Conservation (phyloP, 345 rosid species). For the Populus euphratica region DNA sequence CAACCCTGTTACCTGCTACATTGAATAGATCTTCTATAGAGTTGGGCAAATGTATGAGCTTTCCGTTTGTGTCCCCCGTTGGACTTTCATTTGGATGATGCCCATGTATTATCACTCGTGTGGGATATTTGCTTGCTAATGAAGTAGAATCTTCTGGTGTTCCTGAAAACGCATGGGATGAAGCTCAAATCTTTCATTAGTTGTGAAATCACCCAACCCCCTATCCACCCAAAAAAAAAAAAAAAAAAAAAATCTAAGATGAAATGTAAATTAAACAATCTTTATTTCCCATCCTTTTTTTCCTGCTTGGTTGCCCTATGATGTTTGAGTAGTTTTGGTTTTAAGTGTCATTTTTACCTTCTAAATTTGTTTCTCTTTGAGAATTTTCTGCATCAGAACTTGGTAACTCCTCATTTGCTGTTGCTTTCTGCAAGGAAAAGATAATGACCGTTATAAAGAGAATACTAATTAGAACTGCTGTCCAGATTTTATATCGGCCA, state of each 20-base stretch:
- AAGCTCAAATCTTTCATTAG: not conserved
- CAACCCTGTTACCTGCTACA: constrained; percentile 60
- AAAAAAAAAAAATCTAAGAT: not conserved
- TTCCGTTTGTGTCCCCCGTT: constrained; percentile 38
- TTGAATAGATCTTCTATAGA: constrained; percentile 59
- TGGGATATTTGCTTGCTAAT: constrained; percentile 27
- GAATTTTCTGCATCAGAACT: constrained; percentile 30
- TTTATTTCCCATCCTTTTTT: not conserved
- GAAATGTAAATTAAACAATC: not conserved
- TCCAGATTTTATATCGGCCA: not conserved
- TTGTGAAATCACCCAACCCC: not conserved
- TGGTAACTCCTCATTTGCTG: constrained; percentile 38
- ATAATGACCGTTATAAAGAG: constrained; percentile 13
- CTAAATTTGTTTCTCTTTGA: constrained; percentile 30
- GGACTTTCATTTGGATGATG: constrained; percentile 51
- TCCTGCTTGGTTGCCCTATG: not conserved
- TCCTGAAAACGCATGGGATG: constrained; percentile 34
- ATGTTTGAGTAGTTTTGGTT: not conserved
- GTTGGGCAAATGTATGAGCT: constrained; percentile 67
- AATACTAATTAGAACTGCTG: not conserved
- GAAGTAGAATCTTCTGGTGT: constrained; percentile 24
- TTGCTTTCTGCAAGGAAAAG: constrained; percentile 40
- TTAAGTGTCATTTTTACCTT: constrained; percentile 39
- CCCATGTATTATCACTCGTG: constrained; percentile 71
- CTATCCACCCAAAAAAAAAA: not conserved